phyloP scores from a whole-genome alignment of 1,284 basidiomycete species.

The Cystobasidiaceae sp. region DNA sequence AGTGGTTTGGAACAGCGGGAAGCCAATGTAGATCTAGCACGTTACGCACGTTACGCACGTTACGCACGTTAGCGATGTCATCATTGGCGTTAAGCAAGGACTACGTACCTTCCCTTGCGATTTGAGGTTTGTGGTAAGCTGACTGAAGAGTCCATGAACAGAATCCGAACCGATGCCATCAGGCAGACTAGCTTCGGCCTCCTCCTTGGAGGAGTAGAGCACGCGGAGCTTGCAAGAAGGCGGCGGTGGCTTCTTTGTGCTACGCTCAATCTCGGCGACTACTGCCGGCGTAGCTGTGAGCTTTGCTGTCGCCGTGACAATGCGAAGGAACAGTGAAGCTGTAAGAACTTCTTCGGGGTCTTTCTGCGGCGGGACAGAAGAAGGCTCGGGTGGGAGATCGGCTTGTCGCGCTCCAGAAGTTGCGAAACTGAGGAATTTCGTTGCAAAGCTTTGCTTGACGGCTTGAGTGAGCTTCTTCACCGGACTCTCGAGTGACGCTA shows the following conservation, averaged over 20 bases:
- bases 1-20: slow-evolving; percentile 76
- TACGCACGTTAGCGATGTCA: slow-evolving; percentile 29
- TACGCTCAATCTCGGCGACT: slow-evolving; percentile 72
- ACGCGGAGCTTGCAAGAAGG: slow-evolving; percentile 69
- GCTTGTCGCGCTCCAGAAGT: slow-evolving; percentile 35
- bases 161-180: slow-evolving; percentile 57
- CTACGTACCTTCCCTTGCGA: slow-evolving; percentile 24
- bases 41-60: slow-evolving; percentile 36
- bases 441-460: slow-evolving; percentile 47
- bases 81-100: slow-evolving; percentile 52
- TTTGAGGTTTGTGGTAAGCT: slow-evolving; percentile 44
- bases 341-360: slow-evolving; percentile 59
- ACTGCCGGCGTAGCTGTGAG: slow-evolving; percentile 70
- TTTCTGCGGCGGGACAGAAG: slow-evolving; percentile 39
- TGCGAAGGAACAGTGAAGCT: slow-evolving; percentile 67
- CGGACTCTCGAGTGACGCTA: slow-evolving; percentile 48
- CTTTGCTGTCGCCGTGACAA: slow-evolving; percentile 74
- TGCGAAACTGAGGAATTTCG: slow-evolving; percentile 41
- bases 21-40: slow-evolving; percentile 48
- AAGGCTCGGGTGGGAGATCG: slow-evolving; percentile 41
- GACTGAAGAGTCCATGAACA: slow-evolving; percentile 50
- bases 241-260: slow-evolving; percentile 93
- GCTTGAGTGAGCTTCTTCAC: slow-evolving; percentile 33
- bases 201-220: slow-evolving; percentile 86
- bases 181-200: slow-evolving; percentile 60